phyloP scores from a whole-genome alignment of 2,329 filamentous ascomycete genomes.

The Daldinia sp. region DNA sequence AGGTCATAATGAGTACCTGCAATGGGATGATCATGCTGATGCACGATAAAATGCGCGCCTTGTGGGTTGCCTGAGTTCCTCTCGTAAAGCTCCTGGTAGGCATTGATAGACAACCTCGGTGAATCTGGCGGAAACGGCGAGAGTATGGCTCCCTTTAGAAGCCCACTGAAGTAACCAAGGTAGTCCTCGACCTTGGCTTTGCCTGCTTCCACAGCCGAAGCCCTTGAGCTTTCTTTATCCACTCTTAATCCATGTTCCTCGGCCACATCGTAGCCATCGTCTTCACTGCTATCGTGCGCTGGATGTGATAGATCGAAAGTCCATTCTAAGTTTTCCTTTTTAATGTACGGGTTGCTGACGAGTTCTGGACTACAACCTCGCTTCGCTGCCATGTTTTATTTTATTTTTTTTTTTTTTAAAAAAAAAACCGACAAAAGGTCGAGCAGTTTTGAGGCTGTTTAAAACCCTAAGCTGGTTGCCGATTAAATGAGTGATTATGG shows the following conservation, averaged over 20 bases:
- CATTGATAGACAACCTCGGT: slow-evolving; percentile 48
- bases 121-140: slow-evolving; percentile 32
- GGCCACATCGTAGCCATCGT: slow-evolving; percentile 25
- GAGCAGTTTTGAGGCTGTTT: background rate
- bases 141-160: slow-evolving; percentile 44
- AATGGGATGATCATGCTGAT: slow-evolving; percentile 77
- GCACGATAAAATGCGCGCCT: slow-evolving; percentile 70
- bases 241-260: background rate
- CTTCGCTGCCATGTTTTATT: slow-evolving; percentile 46
- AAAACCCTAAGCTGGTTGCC: background rate
- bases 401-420: too few species aligned
- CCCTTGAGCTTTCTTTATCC: slow-evolving; percentile 34
- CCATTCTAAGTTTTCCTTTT: slow-evolving; percentile 57
- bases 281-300: slow-evolving; percentile 17
- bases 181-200: slow-evolving; percentile 50
- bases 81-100: slow-evolving; percentile 51
- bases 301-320: slow-evolving; percentile 44
- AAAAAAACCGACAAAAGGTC: background rate
- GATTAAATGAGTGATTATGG: background rate
- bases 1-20: slow-evolving; percentile 75
- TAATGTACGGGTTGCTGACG: slow-evolving; percentile 57
- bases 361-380: slow-evolving; percentile 47
- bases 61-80: slow-evolving; percentile 42
- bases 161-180: slow-evolving; percentile 49
- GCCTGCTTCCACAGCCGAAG: slow-evolving; percentile 54